A percentile compares a stretch with the other conserved stretches of the same genome.
phyloP scores from a whole-genome alignment of 352 stramenopile species.

The Phytopythium cucurbitacearum region DNA sequence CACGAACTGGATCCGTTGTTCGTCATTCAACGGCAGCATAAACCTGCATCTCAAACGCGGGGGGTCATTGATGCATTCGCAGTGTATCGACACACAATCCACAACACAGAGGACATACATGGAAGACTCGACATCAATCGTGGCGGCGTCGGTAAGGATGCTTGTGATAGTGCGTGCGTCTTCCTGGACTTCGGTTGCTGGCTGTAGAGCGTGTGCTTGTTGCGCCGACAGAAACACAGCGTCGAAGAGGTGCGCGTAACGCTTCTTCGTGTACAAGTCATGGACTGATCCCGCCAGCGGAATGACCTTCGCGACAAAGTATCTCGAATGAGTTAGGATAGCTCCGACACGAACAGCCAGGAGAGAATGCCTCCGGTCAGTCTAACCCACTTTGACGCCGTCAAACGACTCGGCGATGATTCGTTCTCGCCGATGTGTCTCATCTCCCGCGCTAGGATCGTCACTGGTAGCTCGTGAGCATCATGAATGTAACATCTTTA shows the following conservation, averaged over 20 bases:
- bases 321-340: not conserved
- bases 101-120: conserved; percentile 31
- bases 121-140: conserved; percentile 66
- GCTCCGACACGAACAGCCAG: no score
- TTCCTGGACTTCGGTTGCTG: conserved; percentile 11
- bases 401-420: conserved; percentile 50
- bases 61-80: not conserved
- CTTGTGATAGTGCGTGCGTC: conserved; percentile 19
- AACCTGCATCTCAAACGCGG: conserved; percentile 29
- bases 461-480: no score
- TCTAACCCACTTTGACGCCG: conserved; percentile 39
- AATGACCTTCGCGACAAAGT: conserved; percentile 41
- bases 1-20: conserved; percentile 65
- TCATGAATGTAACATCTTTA: no score
- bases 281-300: conserved; percentile 54
- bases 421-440: conserved; percentile 31
- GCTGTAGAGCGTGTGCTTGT: conserved; percentile 47
- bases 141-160: conserved; percentile 34
- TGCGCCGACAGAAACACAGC: conserved; percentile 66
- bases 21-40: conserved; percentile 61
- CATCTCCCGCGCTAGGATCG: conserved; percentile 14
- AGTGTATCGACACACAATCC: no score
- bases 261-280: conserved; percentile 56
- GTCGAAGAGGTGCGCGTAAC: conserved; percentile 58
- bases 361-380: not conserved